Evolutionary conservation across 257 asterid species (phyloP).

Genomic region (Rehmannia glutinosa): DNA sequence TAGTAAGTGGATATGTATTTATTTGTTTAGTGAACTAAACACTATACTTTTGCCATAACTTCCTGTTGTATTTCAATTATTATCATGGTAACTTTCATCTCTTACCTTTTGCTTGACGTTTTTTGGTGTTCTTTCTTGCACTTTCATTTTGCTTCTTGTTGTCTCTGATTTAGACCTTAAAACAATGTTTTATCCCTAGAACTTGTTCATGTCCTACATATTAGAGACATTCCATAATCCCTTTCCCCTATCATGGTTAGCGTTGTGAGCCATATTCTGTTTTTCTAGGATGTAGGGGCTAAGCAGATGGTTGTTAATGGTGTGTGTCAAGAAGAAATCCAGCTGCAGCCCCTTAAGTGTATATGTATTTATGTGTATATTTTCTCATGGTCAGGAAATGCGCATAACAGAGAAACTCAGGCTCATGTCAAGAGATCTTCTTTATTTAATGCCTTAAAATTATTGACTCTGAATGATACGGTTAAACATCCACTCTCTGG

Average conservation of each 20-base stretch:
- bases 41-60: not conserved
- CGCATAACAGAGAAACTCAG: not conserved
- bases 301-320: not conserved
- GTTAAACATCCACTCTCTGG: not conserved
- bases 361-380: not conserved
- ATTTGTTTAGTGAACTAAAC: not conserved
- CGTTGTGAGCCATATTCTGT: not conserved
- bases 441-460: not conserved
- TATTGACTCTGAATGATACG: not conserved
- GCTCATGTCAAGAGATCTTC: not conserved
- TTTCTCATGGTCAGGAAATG: not conserved
- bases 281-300: not conserved
- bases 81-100: not conserved
- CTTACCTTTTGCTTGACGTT: not conserved
- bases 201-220: not conserved
- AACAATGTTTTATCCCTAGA: not conserved
- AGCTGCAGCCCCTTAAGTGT: not conserved
- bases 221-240: slow-evolving; percentile 2
- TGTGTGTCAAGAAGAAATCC: not conserved
- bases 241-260: not conserved
- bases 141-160: not conserved
- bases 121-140: not conserved
- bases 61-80: not conserved
- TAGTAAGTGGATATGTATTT: not conserved
- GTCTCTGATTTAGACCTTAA: not conserved